Base-by-base conservation (phyloP, 805 yeast species). In the Yamadazyma insecticola region DNA sequence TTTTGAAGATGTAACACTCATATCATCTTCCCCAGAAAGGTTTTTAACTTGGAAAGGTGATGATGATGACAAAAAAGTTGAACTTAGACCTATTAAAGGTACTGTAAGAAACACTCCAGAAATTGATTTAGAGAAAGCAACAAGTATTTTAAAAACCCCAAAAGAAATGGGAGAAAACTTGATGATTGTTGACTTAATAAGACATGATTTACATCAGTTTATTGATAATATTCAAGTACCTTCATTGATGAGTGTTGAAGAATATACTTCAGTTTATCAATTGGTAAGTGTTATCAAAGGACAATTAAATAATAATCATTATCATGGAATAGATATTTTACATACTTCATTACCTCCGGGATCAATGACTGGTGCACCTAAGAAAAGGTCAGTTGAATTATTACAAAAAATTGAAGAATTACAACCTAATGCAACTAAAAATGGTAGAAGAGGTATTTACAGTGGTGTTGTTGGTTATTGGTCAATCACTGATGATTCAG, bases 341-440 rank as follows among this genome's bases (percentile, higher is more conserved):
- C 72, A 76, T 13, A 76, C 76, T 37, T 77, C 96, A 0, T 62
- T 94, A 21, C 98, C 99, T 3, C 96, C 99, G 0, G 99, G 99
- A 0, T 90, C 97, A 1, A 92, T 92, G 99, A 92, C 99, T 0
- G 99, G 99, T 3, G 99, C 99, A 0, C 99, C 99, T 2, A 92
- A 92, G 60, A 83, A 81, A 45, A 71, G 96, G 37, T 86, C 96
- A 0, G 95, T 92, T 5, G 92, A 90, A 53, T 54, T 94, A 4
- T 63, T 92, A 17, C 83, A 80, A 38, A 50, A 53, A 1, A 53
- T 82, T 5, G 92, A 82, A 45, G 44, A 55, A 8, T 33, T 62
- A 35, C 69, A 72, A 22, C 37, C 45, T 0, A 57, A 50, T 16
- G 47, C 53, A 14, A 40, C 40, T 16, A 18, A 44, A 1, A 64